Evolutionary conservation across 768 basidiomycete species (phyloP).

Genomic region (Cubamyces lactineus): DNA sequence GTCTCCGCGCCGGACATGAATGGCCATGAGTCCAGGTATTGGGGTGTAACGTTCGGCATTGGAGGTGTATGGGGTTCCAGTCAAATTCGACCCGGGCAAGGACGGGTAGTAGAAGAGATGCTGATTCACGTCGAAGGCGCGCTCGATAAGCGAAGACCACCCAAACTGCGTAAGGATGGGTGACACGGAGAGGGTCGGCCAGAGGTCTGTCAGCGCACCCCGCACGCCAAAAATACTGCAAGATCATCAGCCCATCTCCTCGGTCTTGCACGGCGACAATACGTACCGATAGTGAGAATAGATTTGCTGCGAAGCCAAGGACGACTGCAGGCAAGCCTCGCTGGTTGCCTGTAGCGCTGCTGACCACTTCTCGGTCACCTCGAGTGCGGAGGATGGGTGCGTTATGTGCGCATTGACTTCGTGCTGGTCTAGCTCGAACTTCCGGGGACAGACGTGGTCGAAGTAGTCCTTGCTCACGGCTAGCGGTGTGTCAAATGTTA

Average conservation of each 20-base stretch:
- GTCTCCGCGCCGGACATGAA: slow-evolving; percentile 59
- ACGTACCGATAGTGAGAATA: slow-evolving; percentile 2
- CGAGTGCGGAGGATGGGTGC: not conserved
- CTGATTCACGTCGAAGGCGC: slow-evolving; percentile 36
- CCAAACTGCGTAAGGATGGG: slow-evolving; percentile 51
- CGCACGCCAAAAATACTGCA: slow-evolving; percentile 25
- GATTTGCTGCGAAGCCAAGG: not conserved
- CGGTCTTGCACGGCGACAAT: no score
- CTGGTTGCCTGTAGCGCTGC: not conserved
- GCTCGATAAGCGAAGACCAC: slow-evolving; percentile 55
- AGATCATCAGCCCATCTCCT: not conserved
- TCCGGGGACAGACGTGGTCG: slow-evolving; percentile 8
- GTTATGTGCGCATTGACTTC: not conserved
- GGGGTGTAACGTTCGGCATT: slow-evolving; percentile 25
- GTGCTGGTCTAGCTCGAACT: not conserved
- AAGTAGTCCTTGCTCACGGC: slow-evolving; percentile 12
- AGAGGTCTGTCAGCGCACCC: slow-evolving; percentile 32
- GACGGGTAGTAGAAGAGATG: slow-evolving; percentile 4
- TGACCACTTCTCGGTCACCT: slow-evolving; percentile 1
- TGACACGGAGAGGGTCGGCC: slow-evolving; percentile 46
- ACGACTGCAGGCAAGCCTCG: slow-evolving; percentile 7
- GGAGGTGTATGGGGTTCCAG: not conserved
- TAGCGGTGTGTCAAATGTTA: not conserved
- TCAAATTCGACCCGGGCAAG: not conserved
- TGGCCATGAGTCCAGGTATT: slow-evolving; percentile 45